Conservation (phyloP, 768 basidiomycete genomes). For the Macrolepiota dolichaula region DNA sequence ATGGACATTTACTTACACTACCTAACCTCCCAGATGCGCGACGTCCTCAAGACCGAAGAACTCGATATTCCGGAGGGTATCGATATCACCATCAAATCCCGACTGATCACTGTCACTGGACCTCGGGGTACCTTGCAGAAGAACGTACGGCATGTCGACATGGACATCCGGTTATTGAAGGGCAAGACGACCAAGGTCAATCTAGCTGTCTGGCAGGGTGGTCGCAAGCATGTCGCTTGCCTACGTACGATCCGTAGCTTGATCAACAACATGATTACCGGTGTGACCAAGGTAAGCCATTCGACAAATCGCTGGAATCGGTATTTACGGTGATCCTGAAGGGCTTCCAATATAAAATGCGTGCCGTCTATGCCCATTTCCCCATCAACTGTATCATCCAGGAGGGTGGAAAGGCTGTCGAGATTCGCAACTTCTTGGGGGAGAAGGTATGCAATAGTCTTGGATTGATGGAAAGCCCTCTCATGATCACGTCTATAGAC, state of each 20-base stretch:
- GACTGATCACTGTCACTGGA: conserved; percentile 88
- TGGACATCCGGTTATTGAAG: conserved; percentile 87
- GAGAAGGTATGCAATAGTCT: conserved; percentile 66
- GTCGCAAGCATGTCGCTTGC: conserved; percentile 98
- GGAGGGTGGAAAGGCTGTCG: conserved; percentile 64
- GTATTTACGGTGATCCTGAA: conserved; percentile 23
- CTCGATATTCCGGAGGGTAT: conserved; percentile 85
- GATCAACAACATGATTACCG: conserved; percentile 96
- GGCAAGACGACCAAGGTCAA: conserved; percentile 77
- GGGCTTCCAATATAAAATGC: conserved; percentile 99
- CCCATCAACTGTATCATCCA: conserved; percentile 98
- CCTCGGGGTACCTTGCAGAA: conserved; percentile 92
- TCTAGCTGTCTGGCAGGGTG: conserved; percentile 97
- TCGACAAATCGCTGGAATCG: background rate
- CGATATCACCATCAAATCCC: conserved; percentile 83
- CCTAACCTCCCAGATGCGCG: conserved; percentile 70
- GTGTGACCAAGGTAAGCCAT: conserved; percentile 81
- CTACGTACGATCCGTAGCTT: conserved; percentile 92
- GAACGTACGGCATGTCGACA: conserved; percentile 88
- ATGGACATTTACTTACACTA: conserved; percentile 24
- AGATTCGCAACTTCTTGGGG: conserved; percentile 94
- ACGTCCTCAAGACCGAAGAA: conserved; percentile 92
- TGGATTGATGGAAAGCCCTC: background rate
- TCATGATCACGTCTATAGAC: conserved; percentile 44
- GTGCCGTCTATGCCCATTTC: conserved; percentile 99